Percentiles rank a stretch among this genome's conserved stretches.
Conservation (phyloP, 1,284 basidiomycete genomes). For the Agaricales sp. region DNA sequence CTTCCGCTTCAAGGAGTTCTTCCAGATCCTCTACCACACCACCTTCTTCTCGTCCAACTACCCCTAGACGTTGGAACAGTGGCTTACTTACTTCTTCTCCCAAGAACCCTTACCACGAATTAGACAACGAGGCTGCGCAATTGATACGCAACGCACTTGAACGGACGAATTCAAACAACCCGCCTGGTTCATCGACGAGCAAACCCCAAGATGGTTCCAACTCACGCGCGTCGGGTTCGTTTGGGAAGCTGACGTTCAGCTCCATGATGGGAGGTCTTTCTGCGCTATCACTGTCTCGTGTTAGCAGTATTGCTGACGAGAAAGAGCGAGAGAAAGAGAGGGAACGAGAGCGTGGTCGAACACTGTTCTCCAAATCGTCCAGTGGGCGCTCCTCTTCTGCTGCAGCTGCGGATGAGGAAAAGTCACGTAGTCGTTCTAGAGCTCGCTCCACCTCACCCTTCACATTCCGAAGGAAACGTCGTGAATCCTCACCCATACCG, state of each 20-base stretch:
- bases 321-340: conserved; percentile 20
- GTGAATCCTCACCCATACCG: conserved; percentile 63
- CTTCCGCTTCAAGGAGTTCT: not conserved
- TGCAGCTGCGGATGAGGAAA: conserved; percentile 16
- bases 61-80: conserved; percentile 1
- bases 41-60: conserved; percentile 4
- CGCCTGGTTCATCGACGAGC: conserved; percentile 29
- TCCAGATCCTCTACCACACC: not conserved
- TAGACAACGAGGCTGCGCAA: conserved; percentile 30
- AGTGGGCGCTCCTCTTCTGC: conserved; percentile 44
- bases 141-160: conserved; percentile 36
- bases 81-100: conserved; percentile 1
- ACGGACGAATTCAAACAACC: too few relatives aligned
- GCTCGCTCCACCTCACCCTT: conserved; percentile 69
- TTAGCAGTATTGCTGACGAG: conserved; percentile 16
- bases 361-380: conserved; percentile 27
- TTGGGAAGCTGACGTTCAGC: conserved; percentile 51
- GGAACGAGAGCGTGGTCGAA: conserved; percentile 45
- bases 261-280: conserved; percentile 64
- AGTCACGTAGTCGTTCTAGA: conserved; percentile 33
- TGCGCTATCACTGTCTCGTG: conserved; percentile 46
- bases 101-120: conserved; percentile 18
- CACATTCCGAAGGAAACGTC: conserved; percentile 47
- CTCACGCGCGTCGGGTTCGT: conserved; percentile 32
- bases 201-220: conserved; percentile 20